Conservation (phyloP, 768 basidiomycete genomes). For the Boletales sp. region DNA sequence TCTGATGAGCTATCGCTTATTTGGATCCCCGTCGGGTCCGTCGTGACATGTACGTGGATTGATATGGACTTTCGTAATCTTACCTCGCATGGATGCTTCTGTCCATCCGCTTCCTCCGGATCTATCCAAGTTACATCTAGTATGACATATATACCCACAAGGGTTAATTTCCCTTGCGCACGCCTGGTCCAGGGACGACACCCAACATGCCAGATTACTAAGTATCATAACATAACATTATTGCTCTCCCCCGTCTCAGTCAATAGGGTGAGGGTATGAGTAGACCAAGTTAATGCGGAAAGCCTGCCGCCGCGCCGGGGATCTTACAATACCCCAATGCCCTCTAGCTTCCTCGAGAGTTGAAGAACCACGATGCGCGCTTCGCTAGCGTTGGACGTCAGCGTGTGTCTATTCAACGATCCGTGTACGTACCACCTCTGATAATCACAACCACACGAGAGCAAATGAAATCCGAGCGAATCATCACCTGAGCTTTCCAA, state of each 20-base stretch:
- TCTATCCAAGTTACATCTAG: slow-evolving; percentile 7
- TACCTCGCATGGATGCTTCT: slow-evolving; percentile 2
- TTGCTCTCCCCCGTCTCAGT: slow-evolving; percentile 7
- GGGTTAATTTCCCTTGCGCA: slow-evolving; percentile 20
- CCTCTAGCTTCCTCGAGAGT: slow-evolving; percentile 57
- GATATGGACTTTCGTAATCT: slow-evolving; percentile 11
- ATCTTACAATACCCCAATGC: slow-evolving; percentile 9
- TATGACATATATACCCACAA: slow-evolving; percentile 20
- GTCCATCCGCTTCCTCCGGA: slow-evolving; percentile 11
- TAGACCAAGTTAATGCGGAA: slow-evolving; percentile 26
- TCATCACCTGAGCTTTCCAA: slow-evolving; percentile 11
- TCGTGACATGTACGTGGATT: too few relatives aligned
- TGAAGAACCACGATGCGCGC: slow-evolving; percentile 93
- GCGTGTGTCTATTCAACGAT: slow-evolving; percentile 12
- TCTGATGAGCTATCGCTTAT: not conserved
- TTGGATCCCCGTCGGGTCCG: not conserved
- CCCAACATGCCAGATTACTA: slow-evolving; percentile 22
- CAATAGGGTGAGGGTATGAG: slow-evolving; percentile 21
- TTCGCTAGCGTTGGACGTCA: slow-evolving; percentile 56
- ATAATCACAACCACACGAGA: slow-evolving; percentile 18
- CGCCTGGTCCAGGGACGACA: slow-evolving; percentile 24
- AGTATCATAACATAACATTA: slow-evolving; percentile 19
- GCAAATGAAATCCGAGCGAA: slow-evolving; percentile 15
- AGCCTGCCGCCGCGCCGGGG: slow-evolving; percentile 6
- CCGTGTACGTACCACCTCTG: slow-evolving; percentile 32